Percentiles rank a stretch among this genome's conserved stretches.
Evolutionary conservation across 768 basidiomycete genomes (phyloP).

Genomic region (Agrocybe pediades): DNA sequence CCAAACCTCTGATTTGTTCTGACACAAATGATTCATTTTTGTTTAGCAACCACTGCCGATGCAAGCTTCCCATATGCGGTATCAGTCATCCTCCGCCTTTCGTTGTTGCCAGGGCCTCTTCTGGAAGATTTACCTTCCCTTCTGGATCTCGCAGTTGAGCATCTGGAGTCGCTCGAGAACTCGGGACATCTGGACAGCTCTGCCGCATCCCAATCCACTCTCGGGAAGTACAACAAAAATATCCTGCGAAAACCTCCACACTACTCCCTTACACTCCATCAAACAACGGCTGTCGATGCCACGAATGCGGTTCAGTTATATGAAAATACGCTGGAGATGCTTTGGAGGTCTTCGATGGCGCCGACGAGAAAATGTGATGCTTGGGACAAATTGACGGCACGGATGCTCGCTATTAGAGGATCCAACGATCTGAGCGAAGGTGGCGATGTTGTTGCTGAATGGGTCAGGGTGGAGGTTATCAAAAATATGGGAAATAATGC

Average conservation of each 20-base stretch:
- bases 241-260: conserved; percentile 37
- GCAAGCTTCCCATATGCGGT: conserved; percentile 22
- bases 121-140: conserved; percentile 28
- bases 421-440: conserved; percentile 28
- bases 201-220: neutral
- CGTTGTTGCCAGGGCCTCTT: conserved; percentile 30
- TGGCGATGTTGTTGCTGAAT: neutral
- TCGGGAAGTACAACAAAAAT: conserved; percentile 31
- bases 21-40: neutral
- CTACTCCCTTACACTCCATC: conserved; percentile 28
- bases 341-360: conserved; percentile 59
- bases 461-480: conserved; percentile 6
- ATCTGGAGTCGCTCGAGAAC: conserved; percentile 30
- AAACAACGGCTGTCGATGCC: conserved; percentile 23
- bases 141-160: conserved; percentile 27
- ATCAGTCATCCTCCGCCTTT: conserved; percentile 35
- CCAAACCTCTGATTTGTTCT: too few species aligned
- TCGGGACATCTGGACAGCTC: conserved; percentile 7
- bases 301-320: conserved; percentile 27
- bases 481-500: neutral
- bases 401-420: conserved; percentile 57
- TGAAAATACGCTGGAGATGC: conserved; percentile 49
- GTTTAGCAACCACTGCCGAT: neutral
- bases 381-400: conserved; percentile 56
- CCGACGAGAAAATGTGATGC: conserved; percentile 24